A percentile compares a stretch with the other conserved stretches of the same genome.
Evolutionary conservation across 352 stramenopile species (phyloP).

Genomic region (Plasmopara halstedii): DNA sequence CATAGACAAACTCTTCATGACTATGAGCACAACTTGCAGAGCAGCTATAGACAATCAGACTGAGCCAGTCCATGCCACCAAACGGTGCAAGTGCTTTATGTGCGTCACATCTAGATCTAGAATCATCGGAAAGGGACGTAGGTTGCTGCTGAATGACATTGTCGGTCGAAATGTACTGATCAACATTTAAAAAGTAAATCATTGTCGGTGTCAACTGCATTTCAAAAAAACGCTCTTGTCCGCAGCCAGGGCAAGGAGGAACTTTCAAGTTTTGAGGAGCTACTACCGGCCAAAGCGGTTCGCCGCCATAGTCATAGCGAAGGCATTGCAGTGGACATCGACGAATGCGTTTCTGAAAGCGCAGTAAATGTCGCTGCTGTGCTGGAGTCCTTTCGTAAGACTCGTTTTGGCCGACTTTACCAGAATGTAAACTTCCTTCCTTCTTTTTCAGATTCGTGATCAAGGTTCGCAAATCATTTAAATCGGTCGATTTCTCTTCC

Average conservation of each 20-base stretch:
- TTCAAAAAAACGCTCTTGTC: constrained; percentile 64
- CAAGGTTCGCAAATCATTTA: constrained; percentile 48
- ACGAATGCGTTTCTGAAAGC: constrained; percentile 82
- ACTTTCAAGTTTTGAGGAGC: constrained; percentile 40
- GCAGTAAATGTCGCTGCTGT: constrained; percentile 64
- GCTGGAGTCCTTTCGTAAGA: constrained; percentile 79
- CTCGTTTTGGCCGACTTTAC: constrained; percentile 24
- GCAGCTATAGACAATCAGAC: constrained; percentile 71
- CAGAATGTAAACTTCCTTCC: constrained; percentile 1
- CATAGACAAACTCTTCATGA: constrained; percentile 61
- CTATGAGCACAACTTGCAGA: constrained; percentile 52
- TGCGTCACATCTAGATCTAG: background rate
- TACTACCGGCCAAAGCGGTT: constrained; percentile 68
- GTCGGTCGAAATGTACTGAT: constrained; percentile 35
- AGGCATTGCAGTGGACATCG: constrained; percentile 71
- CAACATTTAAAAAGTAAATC: constrained; percentile 82
- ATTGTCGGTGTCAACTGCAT: constrained; percentile 78
- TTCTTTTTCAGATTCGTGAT: constrained; percentile 52
- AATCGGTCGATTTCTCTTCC: constrained; percentile 64
- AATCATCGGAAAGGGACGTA: background rate
- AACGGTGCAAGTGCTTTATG: constrained; percentile 4
- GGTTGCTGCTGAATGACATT: constrained; percentile 4
- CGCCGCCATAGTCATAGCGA: constrained; percentile 80
- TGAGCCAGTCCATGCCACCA: constrained; percentile 76
- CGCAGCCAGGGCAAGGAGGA: constrained; percentile 44